These are phyloP conservation scores for Lepraria neglecta DNA, from an alignment of 495 filamentous ascomycete species.

Conservation along the genomic window DNA sequence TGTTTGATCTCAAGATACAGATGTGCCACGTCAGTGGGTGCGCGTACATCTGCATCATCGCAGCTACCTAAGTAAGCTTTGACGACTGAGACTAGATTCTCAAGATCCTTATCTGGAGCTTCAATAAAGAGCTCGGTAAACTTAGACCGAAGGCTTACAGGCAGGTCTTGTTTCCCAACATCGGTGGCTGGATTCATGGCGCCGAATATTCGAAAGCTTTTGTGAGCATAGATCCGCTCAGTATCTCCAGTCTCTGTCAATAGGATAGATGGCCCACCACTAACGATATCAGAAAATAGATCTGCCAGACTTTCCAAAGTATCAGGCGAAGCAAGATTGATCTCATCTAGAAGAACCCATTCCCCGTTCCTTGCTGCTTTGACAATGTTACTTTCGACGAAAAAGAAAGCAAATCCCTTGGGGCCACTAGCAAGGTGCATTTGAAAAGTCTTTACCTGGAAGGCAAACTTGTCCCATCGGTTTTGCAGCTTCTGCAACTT, in stretches of 20 bases:
- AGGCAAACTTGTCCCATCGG: conserved; percentile 73
- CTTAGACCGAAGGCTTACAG: conserved; percentile 70
- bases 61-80: conserved; percentile 73
- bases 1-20: conserved; percentile 83
- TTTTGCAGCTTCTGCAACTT: conserved; percentile 60
- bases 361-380: conserved; percentile 88
- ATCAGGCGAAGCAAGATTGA: conserved; percentile 91
- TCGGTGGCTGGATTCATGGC: conserved; percentile 99
- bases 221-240: conserved; percentile 81
- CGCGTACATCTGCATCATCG: conserved; percentile 55
- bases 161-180: conserved; percentile 89
- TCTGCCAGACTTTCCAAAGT: conserved; percentile 90
- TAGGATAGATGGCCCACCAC: conserved; percentile 67
- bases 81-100: conserved; percentile 78
- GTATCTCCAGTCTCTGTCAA: conserved; percentile 88
- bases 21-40: conserved; percentile 68
- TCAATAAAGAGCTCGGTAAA: conserved; percentile 94
- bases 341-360: conserved; percentile 97
- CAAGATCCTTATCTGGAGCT: conserved; percentile 75
- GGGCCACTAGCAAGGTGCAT: conserved; percentile 69
- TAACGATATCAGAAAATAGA: conserved; percentile 63
- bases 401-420: conserved; percentile 85
- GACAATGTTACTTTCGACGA: conserved; percentile 91
- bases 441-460: conserved; percentile 72
- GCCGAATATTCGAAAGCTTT: conserved; percentile 91